These are phyloP conservation scores for Amphicarpaea edgeworthii DNA, from an alignment of 306 rosid genomes.

Conservation along the genomic window DNA sequence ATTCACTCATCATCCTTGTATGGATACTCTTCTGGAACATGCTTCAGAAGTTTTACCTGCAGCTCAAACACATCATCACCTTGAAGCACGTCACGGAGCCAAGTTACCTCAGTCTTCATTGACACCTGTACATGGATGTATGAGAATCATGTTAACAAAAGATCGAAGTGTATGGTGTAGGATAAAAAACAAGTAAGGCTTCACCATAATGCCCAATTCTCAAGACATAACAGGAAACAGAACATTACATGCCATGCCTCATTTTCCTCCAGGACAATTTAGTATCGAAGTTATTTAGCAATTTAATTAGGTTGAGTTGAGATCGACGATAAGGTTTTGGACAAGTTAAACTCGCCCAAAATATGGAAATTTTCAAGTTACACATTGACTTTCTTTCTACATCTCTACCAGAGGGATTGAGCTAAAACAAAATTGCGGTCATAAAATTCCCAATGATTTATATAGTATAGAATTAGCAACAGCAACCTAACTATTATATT, in stretches of 20 bases:
- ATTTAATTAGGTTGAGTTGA: neutral
- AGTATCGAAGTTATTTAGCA: neutral
- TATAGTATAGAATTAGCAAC: neutral
- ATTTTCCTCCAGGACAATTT: neutral
- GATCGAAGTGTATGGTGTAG: neutral
- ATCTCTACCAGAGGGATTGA: neutral
- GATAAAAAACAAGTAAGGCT: slow-evolving; percentile 1
- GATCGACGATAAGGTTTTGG: neutral
- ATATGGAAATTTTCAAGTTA: neutral
- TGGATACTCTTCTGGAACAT: slow-evolving; percentile 96
- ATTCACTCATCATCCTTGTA: slow-evolving; percentile 93
- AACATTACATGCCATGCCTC: slow-evolving; percentile 16
- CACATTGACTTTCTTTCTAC: neutral
- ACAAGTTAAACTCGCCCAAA: neutral
- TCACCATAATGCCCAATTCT: neutral
- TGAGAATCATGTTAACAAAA: slow-evolving; percentile 4
- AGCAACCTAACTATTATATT: neutral
- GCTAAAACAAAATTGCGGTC: neutral
- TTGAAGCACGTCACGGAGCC: slow-evolving; percentile 90
- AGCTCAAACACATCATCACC: slow-evolving; percentile 94
- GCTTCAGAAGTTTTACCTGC: slow-evolving; percentile 95
- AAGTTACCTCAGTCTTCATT: slow-evolving; percentile 96
- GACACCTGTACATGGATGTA: slow-evolving; percentile 67
- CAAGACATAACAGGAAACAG: slow-evolving; percentile 13
- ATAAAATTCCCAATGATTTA: slow-evolving; percentile 10